Evolutionary conservation across 2,329 filamentous ascomycete species (phyloP), one percentile per base, ranked within the genome.

Genomic region (Ceratocystis cacaofunesta): DNA sequence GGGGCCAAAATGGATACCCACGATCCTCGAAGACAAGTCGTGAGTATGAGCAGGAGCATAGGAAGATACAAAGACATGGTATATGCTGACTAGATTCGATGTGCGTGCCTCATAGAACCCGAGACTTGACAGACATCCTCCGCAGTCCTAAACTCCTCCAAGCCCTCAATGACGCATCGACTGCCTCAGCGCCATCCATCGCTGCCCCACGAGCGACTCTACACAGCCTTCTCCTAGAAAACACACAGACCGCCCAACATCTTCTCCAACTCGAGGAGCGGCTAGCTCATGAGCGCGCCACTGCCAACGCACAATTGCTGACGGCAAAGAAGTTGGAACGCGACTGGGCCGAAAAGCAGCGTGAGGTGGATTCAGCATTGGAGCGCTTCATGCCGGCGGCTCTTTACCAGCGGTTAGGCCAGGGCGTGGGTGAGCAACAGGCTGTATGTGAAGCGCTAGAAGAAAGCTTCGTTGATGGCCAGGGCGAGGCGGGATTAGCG

Each of bases 271-370:
- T 86, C 5, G 87, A 90, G 73, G 70, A 77, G 30, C 78, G 77
- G 19, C 76, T 87, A 5, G 72, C 76, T 3, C 81, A 81, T 69
- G 81, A 87, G 71, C 87, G 92, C 65, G 81, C 84, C 32, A 79
- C 82, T 1, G 88, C 89, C 0, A 90, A 95, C 72, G 87, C 90
- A 2, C 87, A 92, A 67, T 83, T 97, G 0, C 81, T 97, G 0
- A 82, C 89, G 10, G 84, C 94, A 25, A 89, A 92, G 71, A 89
- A 89, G 1, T 82, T 96, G 17, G 94, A 97, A 76, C 84, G 92
- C n/a, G 87, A 92, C 72, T 97, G 94, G 89, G 85, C 87, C 65
- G 84, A 88, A 70, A 95, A 94, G 74, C 90, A 97, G 74, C 80
- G 84, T 1, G 90, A 94, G 71, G 94, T 96, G 82, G 94, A 97